Percentiles rank a stretch among this genome's conserved stretches.
Evolutionary conservation across 139 green algal species (phyloP).

Genomic region (Coelastrella sp.): DNA sequence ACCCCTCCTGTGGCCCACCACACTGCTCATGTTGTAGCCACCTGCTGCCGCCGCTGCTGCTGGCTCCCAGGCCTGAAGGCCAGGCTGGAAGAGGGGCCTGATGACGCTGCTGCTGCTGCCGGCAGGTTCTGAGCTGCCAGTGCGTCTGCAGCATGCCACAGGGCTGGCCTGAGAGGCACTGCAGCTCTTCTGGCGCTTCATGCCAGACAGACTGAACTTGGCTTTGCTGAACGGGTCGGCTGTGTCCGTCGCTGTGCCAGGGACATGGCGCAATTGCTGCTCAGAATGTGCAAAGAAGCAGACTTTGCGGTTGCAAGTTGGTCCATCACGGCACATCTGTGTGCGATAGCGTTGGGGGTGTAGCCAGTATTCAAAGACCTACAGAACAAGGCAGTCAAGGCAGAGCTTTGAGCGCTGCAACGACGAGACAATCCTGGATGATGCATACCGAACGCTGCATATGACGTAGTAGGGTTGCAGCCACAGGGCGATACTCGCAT

Average conservation of each 20-base stretch:
- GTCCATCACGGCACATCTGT: slow-evolving; percentile 77
- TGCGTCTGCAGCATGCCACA: background rate
- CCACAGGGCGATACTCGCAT: too few relatives aligned
- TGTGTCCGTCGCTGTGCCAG: background rate
- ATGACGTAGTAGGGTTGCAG: background rate
- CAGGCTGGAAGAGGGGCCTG: background rate
- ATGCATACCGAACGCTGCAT: background rate
- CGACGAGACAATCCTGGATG: background rate
- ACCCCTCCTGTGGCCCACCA: background rate
- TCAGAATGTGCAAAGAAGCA: slow-evolving; percentile 49
- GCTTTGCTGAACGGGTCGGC: background rate
- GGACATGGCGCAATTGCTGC: slow-evolving; percentile 25
- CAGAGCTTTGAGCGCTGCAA: slow-evolving; percentile 58
- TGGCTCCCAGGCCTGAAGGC: background rate
- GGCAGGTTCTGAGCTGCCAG: too few relatives aligned
- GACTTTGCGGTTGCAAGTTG: slow-evolving; percentile 26
- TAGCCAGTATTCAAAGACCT: slow-evolving; percentile 94
- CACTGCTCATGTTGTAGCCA: too few relatives aligned
- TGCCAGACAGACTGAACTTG: background rate
- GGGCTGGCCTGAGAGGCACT: background rate
- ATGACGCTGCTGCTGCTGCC: background rate
- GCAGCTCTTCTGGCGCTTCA: background rate
- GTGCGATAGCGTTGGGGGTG: slow-evolving; percentile 90
- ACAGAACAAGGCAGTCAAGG: slow-evolving; percentile 57
- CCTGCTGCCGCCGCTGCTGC: too few relatives aligned